Evolutionary conservation across 1,284 basidiomycete genomes (phyloP).

Genomic region (Ceratorhiza oryzae-sativae): DNA sequence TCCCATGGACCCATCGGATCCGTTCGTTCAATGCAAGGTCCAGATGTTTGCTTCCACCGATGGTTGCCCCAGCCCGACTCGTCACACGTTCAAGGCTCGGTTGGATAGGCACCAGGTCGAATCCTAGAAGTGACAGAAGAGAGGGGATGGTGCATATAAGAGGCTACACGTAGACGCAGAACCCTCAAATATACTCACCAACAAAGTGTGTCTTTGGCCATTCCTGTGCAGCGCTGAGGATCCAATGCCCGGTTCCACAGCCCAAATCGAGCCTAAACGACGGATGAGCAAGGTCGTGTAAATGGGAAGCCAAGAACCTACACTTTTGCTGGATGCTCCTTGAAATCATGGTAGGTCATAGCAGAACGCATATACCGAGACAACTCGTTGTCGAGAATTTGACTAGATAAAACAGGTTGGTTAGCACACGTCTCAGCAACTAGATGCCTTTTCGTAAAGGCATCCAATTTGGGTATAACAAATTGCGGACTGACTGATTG

Average conservation of each 20-base stretch:
- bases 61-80: conserved; percentile 2
- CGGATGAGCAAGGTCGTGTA: neutral
- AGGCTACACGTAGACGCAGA: conserved; percentile 4
- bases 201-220: conserved; percentile 41
- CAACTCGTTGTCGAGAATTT: conserved; percentile 37
- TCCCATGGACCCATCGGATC: conserved; percentile 37
- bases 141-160: conserved; percentile 1
- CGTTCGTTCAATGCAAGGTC: conserved; percentile 25
- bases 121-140: conserved; percentile 30
- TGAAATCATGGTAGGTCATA: conserved; percentile 31
- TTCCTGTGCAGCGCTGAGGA: conserved; percentile 37
- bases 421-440: conserved; percentile 13
- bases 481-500: conserved; percentile 42
- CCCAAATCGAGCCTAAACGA: conserved; percentile 41
- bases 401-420: conserved; percentile 16
- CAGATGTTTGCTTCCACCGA: neutral
- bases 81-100: conserved; percentile 38
- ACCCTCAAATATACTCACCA: conserved; percentile 30
- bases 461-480: no score
- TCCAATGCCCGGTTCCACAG: conserved; percentile 42
- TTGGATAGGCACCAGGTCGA: conserved; percentile 43
- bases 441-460: no score
- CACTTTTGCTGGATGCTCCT: conserved; percentile 41
- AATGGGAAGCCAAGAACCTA: conserved; percentile 7
- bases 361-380: neutral